phyloP scores from a whole-genome alignment of 179 eudicot species.

The Spergularia azorica region DNA sequence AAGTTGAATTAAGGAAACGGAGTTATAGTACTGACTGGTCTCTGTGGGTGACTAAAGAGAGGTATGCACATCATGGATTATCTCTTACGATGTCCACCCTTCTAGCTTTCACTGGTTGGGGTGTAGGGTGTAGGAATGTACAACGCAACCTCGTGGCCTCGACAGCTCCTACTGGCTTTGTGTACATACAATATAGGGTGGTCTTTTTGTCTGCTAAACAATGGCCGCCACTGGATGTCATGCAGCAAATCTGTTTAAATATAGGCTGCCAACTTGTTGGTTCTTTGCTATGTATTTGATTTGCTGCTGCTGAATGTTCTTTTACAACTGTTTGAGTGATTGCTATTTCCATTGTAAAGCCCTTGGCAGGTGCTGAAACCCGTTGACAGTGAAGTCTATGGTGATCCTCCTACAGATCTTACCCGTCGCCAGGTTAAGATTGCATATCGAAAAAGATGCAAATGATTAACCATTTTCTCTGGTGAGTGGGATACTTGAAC shows the following conservation, averaged over 20 bases:
- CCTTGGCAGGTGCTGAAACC: constrained; percentile 72
- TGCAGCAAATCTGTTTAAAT: background rate
- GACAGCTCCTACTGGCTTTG: background rate
- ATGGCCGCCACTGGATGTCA: background rate
- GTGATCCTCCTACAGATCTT: constrained; percentile 59
- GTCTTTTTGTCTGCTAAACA: too few species aligned
- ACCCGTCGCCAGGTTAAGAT: constrained; percentile 82
- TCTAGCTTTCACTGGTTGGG: background rate
- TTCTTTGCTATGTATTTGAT: background rate
- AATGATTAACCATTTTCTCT: background rate
- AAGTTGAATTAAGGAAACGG: too few species aligned
- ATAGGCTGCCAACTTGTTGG: background rate
- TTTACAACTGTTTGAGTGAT: constrained; percentile 7
- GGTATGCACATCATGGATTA: background rate
- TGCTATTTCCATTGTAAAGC: constrained; percentile 43
- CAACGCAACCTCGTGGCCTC: background rate
- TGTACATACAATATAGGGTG: too few species aligned
- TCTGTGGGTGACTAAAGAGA: background rate
- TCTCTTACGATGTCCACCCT: background rate
- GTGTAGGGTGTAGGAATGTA: background rate
- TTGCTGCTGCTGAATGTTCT: background rate
- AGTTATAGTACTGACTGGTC: background rate
- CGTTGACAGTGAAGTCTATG: constrained; percentile 79
- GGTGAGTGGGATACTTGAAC: background rate
- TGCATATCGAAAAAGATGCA: background rate